Evolutionary conservation across 1,139 yeast genomes (phyloP).

Genomic region (Blastobotrys malaysiensis): DNA sequence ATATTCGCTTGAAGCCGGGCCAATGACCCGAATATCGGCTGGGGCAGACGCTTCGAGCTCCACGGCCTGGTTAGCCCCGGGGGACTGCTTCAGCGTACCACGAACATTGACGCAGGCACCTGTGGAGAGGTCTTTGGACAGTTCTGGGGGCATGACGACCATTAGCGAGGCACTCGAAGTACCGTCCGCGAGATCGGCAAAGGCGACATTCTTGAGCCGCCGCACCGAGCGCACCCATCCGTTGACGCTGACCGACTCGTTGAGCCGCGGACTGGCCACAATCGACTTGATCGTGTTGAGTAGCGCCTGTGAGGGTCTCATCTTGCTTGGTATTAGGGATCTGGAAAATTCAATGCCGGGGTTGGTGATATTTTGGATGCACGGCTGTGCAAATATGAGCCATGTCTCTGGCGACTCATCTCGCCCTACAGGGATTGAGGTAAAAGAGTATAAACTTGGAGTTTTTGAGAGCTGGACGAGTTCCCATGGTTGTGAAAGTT

Average conservation of each 20-base stretch:
- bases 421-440: no score
- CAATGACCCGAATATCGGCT: constrained; percentile 36
- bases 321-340: not conserved
- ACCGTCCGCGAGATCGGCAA: constrained; percentile 78
- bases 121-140: constrained; percentile 30
- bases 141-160: constrained; percentile 42
- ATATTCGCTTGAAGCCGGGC: constrained; percentile 51
- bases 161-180: constrained; percentile 51
- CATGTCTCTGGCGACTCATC: not conserved
- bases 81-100: constrained; percentile 36
- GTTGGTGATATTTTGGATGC: not conserved
- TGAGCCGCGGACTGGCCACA: constrained; percentile 11
- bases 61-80: constrained; percentile 38
- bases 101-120: constrained; percentile 44
- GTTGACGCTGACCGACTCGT: constrained; percentile 29
- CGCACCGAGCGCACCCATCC: constrained; percentile 81
- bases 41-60: constrained; percentile 40
- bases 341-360: constrained; percentile 1
- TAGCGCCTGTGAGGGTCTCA: not conserved
- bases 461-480: no score
- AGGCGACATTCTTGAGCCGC: constrained; percentile 67
- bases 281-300: not conserved
- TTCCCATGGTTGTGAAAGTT: no score
- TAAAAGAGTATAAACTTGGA: no score
- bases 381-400: not conserved